These are phyloP conservation scores for Tolypocladium guangdongense DNA, from an alignment of 2,329 filamentous ascomycete species.

Conservation along the genomic window DNA sequence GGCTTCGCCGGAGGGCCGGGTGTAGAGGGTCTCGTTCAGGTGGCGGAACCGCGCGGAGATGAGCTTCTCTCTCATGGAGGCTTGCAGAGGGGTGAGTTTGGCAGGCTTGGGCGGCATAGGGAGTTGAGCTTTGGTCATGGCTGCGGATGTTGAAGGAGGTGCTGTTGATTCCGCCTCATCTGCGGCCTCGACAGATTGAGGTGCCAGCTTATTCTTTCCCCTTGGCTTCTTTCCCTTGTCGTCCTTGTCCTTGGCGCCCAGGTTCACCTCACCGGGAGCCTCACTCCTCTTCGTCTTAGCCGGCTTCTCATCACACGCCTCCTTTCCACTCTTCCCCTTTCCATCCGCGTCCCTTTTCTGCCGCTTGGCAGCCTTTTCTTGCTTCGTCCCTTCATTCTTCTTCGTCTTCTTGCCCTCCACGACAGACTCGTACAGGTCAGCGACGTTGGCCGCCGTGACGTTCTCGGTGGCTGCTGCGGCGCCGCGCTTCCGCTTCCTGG, in stretches of 20 bases:
- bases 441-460: constrained; percentile 61
- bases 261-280: constrained; percentile 4
- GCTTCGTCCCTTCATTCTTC: constrained; percentile 12
- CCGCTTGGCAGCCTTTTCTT: constrained; percentile 13
- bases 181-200: constrained; percentile 5
- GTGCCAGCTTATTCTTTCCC: constrained; percentile 10
- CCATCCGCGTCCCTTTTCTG: constrained; percentile 9
- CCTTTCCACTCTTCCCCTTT: constrained; percentile 7
- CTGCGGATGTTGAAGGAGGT: constrained; percentile 9
- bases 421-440: constrained; percentile 66
- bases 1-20: constrained; percentile 75
- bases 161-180: constrained; percentile 8
- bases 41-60: constrained; percentile 93
- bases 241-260: constrained; percentile 28
- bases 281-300: constrained; percentile 4
- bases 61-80: constrained; percentile 89
- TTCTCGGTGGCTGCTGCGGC: constrained; percentile 17
- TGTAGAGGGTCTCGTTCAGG: constrained; percentile 94
- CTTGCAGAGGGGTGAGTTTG: constrained; percentile 84
- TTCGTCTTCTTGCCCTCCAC: constrained; percentile 53
- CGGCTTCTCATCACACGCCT: constrained; percentile 22
- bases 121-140: constrained; percentile 13
- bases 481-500: constrained; percentile 47
- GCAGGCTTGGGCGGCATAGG: constrained; percentile 31
- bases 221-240: constrained; percentile 17